Conservation (phyloP, 495 filamentous ascomycete genomes). For the Lasiosphaeria hispida region DNA sequence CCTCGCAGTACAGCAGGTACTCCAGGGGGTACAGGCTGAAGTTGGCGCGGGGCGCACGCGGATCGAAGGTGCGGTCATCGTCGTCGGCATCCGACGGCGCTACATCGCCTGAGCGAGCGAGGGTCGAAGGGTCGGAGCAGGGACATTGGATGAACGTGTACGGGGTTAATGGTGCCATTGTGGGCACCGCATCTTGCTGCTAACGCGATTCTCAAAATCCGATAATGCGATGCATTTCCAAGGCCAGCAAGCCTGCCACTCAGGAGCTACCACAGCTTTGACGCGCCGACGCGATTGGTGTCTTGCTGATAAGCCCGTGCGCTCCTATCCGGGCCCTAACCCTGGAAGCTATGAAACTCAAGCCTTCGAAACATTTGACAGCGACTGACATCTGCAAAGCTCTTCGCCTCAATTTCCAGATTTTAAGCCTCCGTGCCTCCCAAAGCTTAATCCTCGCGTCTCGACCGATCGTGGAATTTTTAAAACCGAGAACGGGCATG, state of each 20-base stretch:
- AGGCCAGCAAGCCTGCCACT: not conserved
- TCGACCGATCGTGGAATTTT: too few species aligned
- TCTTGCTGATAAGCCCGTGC: not conserved
- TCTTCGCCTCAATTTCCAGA: too few species aligned
- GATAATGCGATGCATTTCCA: too few species aligned
- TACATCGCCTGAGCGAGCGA: conserved; percentile 38
- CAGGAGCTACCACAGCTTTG: not conserved
- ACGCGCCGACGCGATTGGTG: not conserved
- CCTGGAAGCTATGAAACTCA: not conserved
- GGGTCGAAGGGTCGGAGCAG: conserved; percentile 63
- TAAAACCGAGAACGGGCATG: too few species aligned
- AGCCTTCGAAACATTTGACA: not conserved
- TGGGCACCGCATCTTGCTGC: conserved; percentile 13
- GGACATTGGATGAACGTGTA: conserved; percentile 93
- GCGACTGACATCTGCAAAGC: not conserved
- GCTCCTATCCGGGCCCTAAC: conserved; percentile 6
- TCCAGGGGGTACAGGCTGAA: conserved; percentile 93
- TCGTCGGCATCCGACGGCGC: conserved; percentile 55
- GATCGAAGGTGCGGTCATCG: conserved; percentile 81
- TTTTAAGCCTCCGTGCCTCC: too few species aligned
- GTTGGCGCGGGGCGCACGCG: conserved; percentile 75
- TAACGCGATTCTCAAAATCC: not conserved
- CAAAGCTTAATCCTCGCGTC: too few species aligned
- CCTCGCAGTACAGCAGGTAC: conserved; percentile 90
- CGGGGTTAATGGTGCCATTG: conserved; percentile 75